These are phyloP conservation scores for Blastobotrys persicus DNA, from an alignment of 1,139 yeast genomes.

Conservation along the genomic window DNA sequence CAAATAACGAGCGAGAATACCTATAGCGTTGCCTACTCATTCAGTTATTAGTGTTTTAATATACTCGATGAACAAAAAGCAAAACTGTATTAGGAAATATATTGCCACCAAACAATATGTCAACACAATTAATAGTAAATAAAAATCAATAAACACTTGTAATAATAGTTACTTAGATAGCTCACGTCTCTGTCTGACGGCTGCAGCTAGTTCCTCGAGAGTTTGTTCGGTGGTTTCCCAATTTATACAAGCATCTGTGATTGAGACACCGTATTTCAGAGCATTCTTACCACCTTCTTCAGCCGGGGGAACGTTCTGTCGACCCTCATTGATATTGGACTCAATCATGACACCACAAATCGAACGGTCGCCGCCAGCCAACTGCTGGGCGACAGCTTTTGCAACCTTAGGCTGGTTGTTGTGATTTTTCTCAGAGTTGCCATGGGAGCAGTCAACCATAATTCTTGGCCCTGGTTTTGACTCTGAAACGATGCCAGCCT, in stretches of 20 bases:
- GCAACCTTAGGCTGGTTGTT: conserved; percentile 95
- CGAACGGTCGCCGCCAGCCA: conserved; percentile 67
- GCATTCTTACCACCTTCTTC: conserved; percentile 66
- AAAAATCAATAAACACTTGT: conserved; percentile 1
- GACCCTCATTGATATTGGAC: conserved; percentile 85
- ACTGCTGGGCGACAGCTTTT: conserved; percentile 70
- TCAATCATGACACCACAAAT: conserved; percentile 97
- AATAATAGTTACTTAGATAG: conserved; percentile 21
- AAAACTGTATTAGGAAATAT: no score
- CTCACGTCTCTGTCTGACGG: conserved; percentile 73
- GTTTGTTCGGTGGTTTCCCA: conserved; percentile 82
- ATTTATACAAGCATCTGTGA: conserved; percentile 94
- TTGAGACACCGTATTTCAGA: conserved; percentile 86
- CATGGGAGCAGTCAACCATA: conserved; percentile 98
- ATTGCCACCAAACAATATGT: no score
- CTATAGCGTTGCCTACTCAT: no score
- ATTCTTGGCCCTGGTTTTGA: conserved; percentile 52
- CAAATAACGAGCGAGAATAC: no score
- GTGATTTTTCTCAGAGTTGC: conserved; percentile 87
- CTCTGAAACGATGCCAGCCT: conserved; percentile 52
- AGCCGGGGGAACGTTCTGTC: conserved; percentile 80
- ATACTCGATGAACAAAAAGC: no score
- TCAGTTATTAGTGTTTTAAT: no score
- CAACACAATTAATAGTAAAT: background rate
- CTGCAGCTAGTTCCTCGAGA: conserved; percentile 66